Conservation (phyloP, 345 rosid species). For the Orychophragmus violaceus region DNA sequence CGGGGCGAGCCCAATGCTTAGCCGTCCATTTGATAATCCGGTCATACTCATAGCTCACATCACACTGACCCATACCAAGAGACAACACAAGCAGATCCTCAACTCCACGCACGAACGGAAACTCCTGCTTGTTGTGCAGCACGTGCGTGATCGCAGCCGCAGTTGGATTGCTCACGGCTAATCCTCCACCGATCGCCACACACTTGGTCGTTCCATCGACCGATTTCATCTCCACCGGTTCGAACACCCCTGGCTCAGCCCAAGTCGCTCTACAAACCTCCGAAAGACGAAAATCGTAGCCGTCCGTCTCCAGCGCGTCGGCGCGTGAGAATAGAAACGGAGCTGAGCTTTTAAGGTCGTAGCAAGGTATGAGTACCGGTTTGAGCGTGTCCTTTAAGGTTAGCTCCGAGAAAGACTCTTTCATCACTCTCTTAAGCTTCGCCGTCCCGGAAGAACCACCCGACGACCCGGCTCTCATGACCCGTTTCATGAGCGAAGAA, state of each 20-base stretch:
- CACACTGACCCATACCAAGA: constrained; percentile 77
- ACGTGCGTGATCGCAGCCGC: constrained; percentile 97
- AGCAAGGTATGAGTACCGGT: constrained; percentile 56
- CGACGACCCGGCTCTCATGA: constrained; percentile 48
- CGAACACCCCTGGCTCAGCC: constrained; percentile 77
- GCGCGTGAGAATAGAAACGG: constrained; percentile 95
- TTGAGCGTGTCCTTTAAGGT: constrained; percentile 85
- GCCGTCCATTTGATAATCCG: constrained; percentile 68
- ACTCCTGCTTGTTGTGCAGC: constrained; percentile 92
- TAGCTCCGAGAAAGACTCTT: constrained; percentile 58
- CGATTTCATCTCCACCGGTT: constrained; percentile 64
- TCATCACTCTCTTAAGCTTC: constrained; percentile 60
- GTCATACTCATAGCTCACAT: constrained; percentile 62
- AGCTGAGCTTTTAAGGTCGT: constrained; percentile 77
- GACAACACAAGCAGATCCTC: constrained; percentile 90
- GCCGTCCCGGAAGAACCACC: constrained; percentile 31
- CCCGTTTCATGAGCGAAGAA: constrained; percentile 31
- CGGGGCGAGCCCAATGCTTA: constrained; percentile 88
- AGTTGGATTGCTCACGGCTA: constrained; percentile 83
- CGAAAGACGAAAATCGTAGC: constrained; percentile 74
- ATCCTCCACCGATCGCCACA: constrained; percentile 80
- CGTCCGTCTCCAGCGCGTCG: constrained; percentile 89
- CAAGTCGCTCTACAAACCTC: constrained; percentile 94
- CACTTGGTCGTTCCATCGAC: constrained; percentile 73
- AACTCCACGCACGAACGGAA: constrained; percentile 90